Conservation (phyloP, 2,329 filamentous ascomycete species). For the Diaporthe aspalathi region DNA sequence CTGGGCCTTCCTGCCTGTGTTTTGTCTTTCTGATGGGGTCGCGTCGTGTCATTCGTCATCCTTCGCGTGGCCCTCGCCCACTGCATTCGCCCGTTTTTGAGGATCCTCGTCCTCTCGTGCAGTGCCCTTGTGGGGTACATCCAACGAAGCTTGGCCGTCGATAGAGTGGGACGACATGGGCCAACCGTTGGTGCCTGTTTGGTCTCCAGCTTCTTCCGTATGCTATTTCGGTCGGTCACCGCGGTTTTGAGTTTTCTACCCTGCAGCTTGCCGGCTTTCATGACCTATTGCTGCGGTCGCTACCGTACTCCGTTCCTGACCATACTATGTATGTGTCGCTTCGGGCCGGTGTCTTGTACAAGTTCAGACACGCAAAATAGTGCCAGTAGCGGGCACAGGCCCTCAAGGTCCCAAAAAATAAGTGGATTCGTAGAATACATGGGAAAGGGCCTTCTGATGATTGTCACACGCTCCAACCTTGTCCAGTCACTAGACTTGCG, state of each 20-base stretch:
- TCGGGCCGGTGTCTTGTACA: not conserved
- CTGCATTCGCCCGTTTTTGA: slow-evolving; percentile 7
- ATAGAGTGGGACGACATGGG: slow-evolving; percentile 22
- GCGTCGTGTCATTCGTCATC: slow-evolving; percentile 25
- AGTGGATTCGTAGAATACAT: slow-evolving; percentile 1
- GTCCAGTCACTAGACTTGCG: not conserved
- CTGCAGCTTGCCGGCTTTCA: slow-evolving; percentile 20
- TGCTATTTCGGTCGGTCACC: slow-evolving; percentile 31
- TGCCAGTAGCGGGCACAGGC: not conserved
- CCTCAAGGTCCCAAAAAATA: not conserved
- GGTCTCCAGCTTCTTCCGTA: slow-evolving; percentile 7
- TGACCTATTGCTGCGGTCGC: slow-evolving; percentile 1
- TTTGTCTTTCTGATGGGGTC: not conserved
- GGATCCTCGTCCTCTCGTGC: slow-evolving; percentile 10
- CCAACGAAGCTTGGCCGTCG: slow-evolving; percentile 28
- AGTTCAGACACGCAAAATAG: not conserved
- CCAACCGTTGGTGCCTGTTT: slow-evolving; percentile 22
- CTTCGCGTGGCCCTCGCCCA: slow-evolving; percentile 19
- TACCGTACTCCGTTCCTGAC: not conserved
- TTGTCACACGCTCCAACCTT: not conserved
- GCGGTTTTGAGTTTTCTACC: slow-evolving; percentile 26
- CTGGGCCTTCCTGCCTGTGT: not conserved
- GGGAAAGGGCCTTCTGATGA: not conserved
- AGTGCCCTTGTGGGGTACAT: slow-evolving; percentile 27
- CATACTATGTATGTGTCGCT: not conserved